A percentile compares a stretch with the other conserved stretches of the same genome.
Conservation (phyloP, 805 yeast species). For the Saccharomycopsis capsularis region DNA sequence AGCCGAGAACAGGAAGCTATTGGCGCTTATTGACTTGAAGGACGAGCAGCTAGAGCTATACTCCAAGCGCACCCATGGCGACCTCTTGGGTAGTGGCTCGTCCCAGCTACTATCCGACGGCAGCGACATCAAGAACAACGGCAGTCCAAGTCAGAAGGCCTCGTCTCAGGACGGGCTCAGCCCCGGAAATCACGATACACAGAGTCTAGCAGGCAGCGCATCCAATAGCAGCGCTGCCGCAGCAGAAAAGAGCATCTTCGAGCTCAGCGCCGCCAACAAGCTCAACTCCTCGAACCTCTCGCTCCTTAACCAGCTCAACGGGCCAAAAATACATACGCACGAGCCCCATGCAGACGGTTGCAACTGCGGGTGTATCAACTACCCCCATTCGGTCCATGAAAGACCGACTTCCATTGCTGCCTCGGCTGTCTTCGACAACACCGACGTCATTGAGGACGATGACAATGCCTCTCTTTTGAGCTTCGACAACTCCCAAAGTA, state of each 20-base stretch:
- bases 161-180: not conserved
- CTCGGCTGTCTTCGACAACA: constrained; percentile 41
- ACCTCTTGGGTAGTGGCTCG: not conserved
- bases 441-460: constrained; percentile 42
- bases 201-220: not conserved
- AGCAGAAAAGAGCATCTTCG: constrained; percentile 2
- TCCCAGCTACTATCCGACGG: not conserved
- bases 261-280: constrained; percentile 15
- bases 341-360: constrained; percentile 42
- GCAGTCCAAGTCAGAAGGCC: not conserved
- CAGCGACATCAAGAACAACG: not conserved
- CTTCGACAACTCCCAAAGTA: constrained; percentile 17
- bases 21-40: constrained; percentile 54
- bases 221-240: not conserved
- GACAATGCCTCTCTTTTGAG: constrained; percentile 26
- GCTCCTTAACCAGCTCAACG: constrained; percentile 27
- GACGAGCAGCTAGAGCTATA: constrained; percentile 52
- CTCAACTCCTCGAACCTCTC: constrained; percentile 32
- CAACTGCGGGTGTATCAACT: constrained; percentile 46
- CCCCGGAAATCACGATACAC: not conserved
- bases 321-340: constrained; percentile 23
- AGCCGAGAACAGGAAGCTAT: constrained; percentile 65
- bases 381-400: constrained; percentile 50
- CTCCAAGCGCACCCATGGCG: constrained; percentile 25
- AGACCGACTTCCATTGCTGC: constrained; percentile 64